phyloP scores from a whole-genome alignment of 257 asterid species.

The Ophiorrhiza pumila region DNA sequence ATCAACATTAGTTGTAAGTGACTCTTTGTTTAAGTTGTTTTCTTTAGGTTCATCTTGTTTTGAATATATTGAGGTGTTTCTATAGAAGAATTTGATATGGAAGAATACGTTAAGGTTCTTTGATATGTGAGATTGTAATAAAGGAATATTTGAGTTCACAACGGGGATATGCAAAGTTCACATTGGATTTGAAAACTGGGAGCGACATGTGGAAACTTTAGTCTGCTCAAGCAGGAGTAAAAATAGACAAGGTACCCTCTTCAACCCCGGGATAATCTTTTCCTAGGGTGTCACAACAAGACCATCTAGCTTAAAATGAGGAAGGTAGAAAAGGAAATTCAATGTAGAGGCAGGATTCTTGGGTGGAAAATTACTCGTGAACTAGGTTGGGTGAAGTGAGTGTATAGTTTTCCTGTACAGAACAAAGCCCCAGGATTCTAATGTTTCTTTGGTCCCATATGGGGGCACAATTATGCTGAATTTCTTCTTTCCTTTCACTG shows the following conservation, averaged over 20 bases:
- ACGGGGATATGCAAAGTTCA: not conserved
- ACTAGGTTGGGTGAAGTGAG: not conserved
- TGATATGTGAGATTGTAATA: not conserved
- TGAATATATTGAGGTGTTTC: not conserved
- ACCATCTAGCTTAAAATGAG: not conserved
- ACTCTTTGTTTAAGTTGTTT: conserved; percentile 10
- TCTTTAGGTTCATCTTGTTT: not conserved
- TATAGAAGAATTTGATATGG: not conserved
- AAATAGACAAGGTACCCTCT: not conserved
- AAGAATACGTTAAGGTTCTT: not conserved
- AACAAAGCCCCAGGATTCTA: not conserved
- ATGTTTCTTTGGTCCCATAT: not conserved
- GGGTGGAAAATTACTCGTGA: not conserved
- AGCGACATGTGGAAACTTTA: not conserved
- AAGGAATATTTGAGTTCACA: not conserved
- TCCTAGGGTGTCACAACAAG: not conserved
- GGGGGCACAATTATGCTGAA: not conserved
- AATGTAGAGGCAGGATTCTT: not conserved
- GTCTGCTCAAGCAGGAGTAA: not conserved
- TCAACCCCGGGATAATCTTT: not conserved
- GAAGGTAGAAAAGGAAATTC: not conserved
- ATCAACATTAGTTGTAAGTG: conserved; percentile 79
- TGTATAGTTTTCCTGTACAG: not conserved
- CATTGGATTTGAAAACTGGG: not conserved
- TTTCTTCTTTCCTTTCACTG: not conserved